Evolutionary conservation across 1,284 basidiomycete genomes (phyloP).

Genomic region (Termitomyces sp.): DNA sequence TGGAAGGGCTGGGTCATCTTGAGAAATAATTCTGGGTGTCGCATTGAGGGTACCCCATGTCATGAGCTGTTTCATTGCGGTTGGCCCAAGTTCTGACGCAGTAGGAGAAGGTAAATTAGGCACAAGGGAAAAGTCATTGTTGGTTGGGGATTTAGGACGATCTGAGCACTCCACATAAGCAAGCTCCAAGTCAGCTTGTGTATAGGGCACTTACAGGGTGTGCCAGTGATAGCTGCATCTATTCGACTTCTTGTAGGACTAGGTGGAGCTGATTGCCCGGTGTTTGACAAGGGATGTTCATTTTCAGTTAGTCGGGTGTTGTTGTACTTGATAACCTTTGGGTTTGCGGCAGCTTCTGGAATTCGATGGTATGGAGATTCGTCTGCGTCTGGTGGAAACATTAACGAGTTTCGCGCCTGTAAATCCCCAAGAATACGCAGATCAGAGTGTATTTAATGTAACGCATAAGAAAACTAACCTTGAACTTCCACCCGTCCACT

Average conservation of each 20-base stretch:
- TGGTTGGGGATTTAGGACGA: conserved; percentile 51
- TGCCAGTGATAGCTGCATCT: conserved; percentile 83
- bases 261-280: conserved; percentile 58
- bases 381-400: conserved; percentile 91
- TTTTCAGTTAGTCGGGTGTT: conserved; percentile 79
- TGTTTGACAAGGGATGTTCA: conserved; percentile 38
- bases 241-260: conserved; percentile 87
- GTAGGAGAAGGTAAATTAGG: conserved; percentile 85
- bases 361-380: conserved; percentile 66
- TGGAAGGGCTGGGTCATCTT: conserved; percentile 50
- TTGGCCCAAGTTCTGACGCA: conserved; percentile 70
- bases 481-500: conserved; percentile 86
- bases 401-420: conserved; percentile 84
- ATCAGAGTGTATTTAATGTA: conserved; percentile 16
- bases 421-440: conserved; percentile 4
- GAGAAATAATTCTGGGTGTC: conserved; percentile 79
- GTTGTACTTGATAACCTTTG: conserved; percentile 67
- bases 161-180: conserved; percentile 34
- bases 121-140: conserved; percentile 64
- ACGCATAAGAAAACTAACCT: conserved; percentile 41
- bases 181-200: conserved; percentile 1
- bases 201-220: conserved; percentile 50
- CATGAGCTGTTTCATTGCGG: conserved; percentile 82
- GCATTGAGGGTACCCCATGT: conserved; percentile 89
- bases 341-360: conserved; percentile 39